phyloP scores from a whole-genome alignment of 371 early-diverging fungal genomes.

The Mortierella sp. region DNA sequence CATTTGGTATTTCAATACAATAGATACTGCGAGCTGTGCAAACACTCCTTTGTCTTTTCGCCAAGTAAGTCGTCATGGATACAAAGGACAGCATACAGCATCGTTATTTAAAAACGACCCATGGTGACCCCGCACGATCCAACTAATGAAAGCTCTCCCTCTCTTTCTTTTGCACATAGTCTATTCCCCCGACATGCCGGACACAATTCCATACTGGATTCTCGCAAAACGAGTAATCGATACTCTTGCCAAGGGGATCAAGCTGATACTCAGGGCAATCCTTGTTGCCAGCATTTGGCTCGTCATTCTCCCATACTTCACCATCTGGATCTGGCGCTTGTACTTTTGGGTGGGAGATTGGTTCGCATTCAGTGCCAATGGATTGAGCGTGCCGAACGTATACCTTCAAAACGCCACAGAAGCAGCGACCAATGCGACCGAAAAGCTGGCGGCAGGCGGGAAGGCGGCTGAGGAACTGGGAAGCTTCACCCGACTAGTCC shows the following conservation, averaged over 20 bases:
- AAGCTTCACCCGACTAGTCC: slow-evolving; percentile 31
- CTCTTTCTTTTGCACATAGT: slow-evolving; percentile 44
- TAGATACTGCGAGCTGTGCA: slow-evolving; percentile 93
- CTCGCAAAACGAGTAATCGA: slow-evolving; percentile 62
- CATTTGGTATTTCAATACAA: slow-evolving; percentile 4
- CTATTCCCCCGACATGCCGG: slow-evolving; percentile 81
- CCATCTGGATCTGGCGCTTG: slow-evolving; percentile 84
- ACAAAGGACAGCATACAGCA: not conserved
- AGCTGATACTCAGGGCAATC: slow-evolving; percentile 54
- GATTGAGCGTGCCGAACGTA: slow-evolving; percentile 17
- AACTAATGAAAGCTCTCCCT: slow-evolving; percentile 1
- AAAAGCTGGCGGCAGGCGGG: not conserved
- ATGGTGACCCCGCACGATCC: not conserved
- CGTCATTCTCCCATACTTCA: slow-evolving; percentile 81
- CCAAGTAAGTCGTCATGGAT: slow-evolving; percentile 67
- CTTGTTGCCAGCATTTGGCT: slow-evolving; percentile 84
- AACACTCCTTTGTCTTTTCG: slow-evolving; percentile 84
- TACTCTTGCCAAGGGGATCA: slow-evolving; percentile 50
- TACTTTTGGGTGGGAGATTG: slow-evolving; percentile 79
- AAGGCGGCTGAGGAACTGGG: slow-evolving; percentile 16
- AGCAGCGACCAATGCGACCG: slow-evolving; percentile 10
- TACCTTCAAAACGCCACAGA: not conserved
- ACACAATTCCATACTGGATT: slow-evolving; percentile 67
- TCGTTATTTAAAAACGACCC: not conserved
- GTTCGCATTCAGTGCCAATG: slow-evolving; percentile 56